Conservation (phyloP, 1,139 yeast genomes). For the Lodderomyces beijingensis region DNA sequence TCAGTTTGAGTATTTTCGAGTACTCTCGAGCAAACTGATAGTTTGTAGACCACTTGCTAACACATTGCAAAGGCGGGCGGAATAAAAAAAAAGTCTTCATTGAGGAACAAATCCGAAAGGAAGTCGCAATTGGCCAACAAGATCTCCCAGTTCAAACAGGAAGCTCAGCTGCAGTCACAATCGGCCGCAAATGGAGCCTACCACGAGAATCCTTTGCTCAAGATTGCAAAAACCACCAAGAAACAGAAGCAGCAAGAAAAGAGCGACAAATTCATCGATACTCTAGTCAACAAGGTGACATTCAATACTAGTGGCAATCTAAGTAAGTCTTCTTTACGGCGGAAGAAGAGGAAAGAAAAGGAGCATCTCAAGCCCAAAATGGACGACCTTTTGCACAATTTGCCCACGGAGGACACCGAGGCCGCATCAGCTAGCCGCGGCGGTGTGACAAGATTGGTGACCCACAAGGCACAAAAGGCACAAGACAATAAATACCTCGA, state of each 20-base stretch:
- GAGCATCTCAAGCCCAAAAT: slow-evolving; percentile 64
- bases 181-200: too few relatives aligned
- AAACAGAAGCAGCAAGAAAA: slow-evolving; percentile 46
- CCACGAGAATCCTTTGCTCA: slow-evolving; percentile 51
- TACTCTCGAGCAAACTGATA: too few relatives aligned
- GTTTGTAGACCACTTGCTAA: too few relatives aligned
- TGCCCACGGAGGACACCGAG: slow-evolving; percentile 24
- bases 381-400: slow-evolving; percentile 54
- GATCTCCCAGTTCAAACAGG: slow-evolving; percentile 23
- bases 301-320: slow-evolving; percentile 38
- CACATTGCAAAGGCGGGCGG: too few relatives aligned
- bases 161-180: slow-evolving; percentile 17
- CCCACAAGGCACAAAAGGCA: slow-evolving; percentile 6
- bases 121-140: slow-evolving; percentile 19
- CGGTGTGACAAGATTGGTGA: not conserved
- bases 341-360: slow-evolving; percentile 60
- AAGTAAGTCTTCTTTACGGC: slow-evolving; percentile 60
- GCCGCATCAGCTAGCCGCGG: slow-evolving; percentile 3
- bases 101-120: slow-evolving; percentile 31
- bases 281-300: slow-evolving; percentile 25
- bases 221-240: slow-evolving; percentile 50
- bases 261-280: slow-evolving; percentile 27
- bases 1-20: too few relatives aligned
- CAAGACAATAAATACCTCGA: slow-evolving; percentile 11
- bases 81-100: slow-evolving; percentile 33